A percentile compares a stretch with the other conserved stretches of the same genome.
Conservation (phyloP, 768 basidiomycete species). For the Xanthoconium stramineum region DNA sequence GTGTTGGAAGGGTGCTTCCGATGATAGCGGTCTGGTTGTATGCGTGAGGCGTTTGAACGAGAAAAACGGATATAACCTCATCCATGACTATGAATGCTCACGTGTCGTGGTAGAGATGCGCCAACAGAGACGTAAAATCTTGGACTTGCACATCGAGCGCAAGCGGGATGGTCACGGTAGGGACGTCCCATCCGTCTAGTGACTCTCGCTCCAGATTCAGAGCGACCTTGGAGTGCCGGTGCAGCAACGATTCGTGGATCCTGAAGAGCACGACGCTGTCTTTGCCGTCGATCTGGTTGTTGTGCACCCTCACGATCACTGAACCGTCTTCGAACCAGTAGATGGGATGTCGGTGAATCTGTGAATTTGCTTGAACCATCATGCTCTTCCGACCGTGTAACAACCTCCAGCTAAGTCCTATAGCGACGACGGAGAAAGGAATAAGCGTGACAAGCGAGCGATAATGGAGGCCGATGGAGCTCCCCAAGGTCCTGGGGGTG, state of each 20-base stretch:
- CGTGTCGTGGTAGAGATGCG: constrained; percentile 66
- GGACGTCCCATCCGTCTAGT: constrained; percentile 5
- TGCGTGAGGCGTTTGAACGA: neutral
- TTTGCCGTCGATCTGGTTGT: constrained; percentile 12
- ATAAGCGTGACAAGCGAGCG: constrained; percentile 7
- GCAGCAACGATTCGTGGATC: constrained; percentile 52
- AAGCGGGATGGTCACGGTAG: constrained; percentile 33
- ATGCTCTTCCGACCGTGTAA: neutral
- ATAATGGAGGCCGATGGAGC: neutral
- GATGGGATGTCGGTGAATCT: constrained; percentile 36
- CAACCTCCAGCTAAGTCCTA: constrained; percentile 4
- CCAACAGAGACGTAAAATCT: constrained; percentile 58
- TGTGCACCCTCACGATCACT: constrained; percentile 45
- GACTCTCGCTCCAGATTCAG: constrained; percentile 5
- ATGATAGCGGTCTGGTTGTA: constrained; percentile 43
- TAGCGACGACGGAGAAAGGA: constrained; percentile 5
- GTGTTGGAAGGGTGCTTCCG: constrained; percentile 42
- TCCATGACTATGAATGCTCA: constrained; percentile 36
- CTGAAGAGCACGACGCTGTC: constrained; percentile 42
- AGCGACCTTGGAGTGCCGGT: constrained; percentile 43
- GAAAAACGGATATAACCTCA: neutral
- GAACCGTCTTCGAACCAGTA: constrained; percentile 72
- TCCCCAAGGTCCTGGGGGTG: neutral
- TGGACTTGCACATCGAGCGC: constrained; percentile 36
- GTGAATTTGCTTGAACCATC: neutral